Evolutionary conservation across 2,329 filamentous ascomycete genomes (phyloP).

Genomic region (Cladosporium sphaerospermum): DNA sequence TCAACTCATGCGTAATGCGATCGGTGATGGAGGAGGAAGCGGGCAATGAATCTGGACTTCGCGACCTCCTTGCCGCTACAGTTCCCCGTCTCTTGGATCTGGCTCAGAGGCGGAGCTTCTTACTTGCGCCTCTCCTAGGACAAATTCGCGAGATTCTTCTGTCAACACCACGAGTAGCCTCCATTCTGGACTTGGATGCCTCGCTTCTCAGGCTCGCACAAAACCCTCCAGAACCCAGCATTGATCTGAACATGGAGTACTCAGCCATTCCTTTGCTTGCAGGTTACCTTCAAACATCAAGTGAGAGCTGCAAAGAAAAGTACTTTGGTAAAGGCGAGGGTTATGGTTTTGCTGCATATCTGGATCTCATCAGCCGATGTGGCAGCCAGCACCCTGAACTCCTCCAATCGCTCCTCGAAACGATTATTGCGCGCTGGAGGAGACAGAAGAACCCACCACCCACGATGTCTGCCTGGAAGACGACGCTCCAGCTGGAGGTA

Average conservation of each 20-base stretch:
- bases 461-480: constrained; percentile 44
- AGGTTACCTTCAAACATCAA: constrained; percentile 25
- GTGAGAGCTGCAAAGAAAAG: constrained; percentile 29
- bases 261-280: constrained; percentile 29
- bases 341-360: constrained; percentile 39
- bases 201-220: constrained; percentile 36
- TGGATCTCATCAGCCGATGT: constrained; percentile 40
- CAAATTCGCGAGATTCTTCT: constrained; percentile 21
- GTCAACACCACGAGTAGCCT: constrained; percentile 23
- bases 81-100: constrained; percentile 18
- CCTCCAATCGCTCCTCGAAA: constrained; percentile 29
- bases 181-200: constrained; percentile 33
- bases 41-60: neutral
- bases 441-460: constrained; percentile 38
- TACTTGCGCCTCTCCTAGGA: constrained; percentile 25
- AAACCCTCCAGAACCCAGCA: constrained; percentile 35
- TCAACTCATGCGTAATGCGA: constrained; percentile 26
- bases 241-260: constrained; percentile 42
- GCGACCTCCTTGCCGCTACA: constrained; percentile 7
- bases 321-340: constrained; percentile 42
- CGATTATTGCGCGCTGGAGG: constrained; percentile 32
- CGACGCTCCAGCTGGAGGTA: constrained; percentile 42
- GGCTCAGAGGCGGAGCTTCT: constrained; percentile 25
- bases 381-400: constrained; percentile 16
- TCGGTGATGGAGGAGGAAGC: constrained; percentile 12